Conservation (phyloP, 73 alveolate species). For the Blepharisma stoltei region DNA sequence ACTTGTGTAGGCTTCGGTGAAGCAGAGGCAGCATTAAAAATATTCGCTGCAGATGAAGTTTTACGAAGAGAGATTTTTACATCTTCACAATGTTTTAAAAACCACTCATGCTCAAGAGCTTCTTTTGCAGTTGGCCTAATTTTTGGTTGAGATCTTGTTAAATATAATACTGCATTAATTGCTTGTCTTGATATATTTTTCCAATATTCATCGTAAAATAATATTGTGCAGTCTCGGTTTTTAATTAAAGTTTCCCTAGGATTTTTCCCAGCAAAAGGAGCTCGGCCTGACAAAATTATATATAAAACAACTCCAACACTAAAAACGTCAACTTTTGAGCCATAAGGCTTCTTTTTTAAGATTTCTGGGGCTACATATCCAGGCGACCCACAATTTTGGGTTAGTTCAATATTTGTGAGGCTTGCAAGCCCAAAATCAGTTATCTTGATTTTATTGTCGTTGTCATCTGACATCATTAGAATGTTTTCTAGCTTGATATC, state of each 20-base stretch:
- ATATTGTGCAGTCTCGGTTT: conserved; percentile 44
- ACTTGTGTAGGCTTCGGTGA: too few species aligned
- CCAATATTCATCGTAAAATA: conserved; percentile 24
- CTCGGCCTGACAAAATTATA: conserved; percentile 46
- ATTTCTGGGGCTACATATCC: conserved; percentile 75
- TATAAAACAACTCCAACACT: conserved; percentile 62
- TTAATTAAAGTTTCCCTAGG: conserved; percentile 39
- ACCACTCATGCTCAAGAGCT: too few species aligned
- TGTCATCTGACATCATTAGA: conserved; percentile 34
- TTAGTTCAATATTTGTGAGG: conserved; percentile 38
- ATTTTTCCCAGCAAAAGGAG: conserved; percentile 49
- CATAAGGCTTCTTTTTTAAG: conserved; percentile 44
- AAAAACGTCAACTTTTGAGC: conserved; percentile 55
- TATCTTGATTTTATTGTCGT: conserved; percentile 51
- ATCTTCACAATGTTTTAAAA: too few species aligned
- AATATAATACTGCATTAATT: conserved; percentile 21
- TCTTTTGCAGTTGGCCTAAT: too few species aligned
- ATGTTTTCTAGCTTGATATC: conserved; percentile 55
- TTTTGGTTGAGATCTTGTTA: too few species aligned
- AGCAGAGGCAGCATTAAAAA: too few species aligned
- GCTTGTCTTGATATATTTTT: conserved; percentile 33
- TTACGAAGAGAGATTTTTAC: too few species aligned
- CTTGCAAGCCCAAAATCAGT: conserved; percentile 63
- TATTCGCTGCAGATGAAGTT: too few species aligned
- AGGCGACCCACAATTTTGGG: conserved; percentile 68